Percentiles rank a stretch among this genome's conserved stretches.
Conservation (phyloP, 2,329 filamentous ascomycete genomes). For the Talaromyces sp. region DNA sequence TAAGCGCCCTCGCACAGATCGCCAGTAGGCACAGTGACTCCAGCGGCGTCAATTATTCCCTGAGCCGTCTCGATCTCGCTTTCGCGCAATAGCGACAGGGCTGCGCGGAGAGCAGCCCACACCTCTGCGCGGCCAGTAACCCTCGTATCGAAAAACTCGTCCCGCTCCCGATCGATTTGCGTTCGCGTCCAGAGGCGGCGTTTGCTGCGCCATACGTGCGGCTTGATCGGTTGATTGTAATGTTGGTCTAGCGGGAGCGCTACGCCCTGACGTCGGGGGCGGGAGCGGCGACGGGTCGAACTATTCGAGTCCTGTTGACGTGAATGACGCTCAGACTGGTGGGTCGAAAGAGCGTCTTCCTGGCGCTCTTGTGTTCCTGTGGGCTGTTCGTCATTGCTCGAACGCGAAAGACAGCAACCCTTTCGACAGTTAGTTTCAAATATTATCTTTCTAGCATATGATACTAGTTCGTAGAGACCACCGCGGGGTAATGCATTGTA, state of each 20-base stretch:
- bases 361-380: slow-evolving; percentile 25
- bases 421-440: slow-evolving; percentile 18
- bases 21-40: slow-evolving; percentile 70
- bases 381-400: slow-evolving; percentile 32
- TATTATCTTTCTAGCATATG: not conserved
- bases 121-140: slow-evolving; percentile 74
- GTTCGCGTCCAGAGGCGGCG: slow-evolving; percentile 66
- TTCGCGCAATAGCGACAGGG: slow-evolving; percentile 65
- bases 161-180: slow-evolving; percentile 66
- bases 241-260: slow-evolving; percentile 50
- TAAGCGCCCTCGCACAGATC: slow-evolving; percentile 69
- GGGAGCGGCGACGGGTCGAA: slow-evolving; percentile 16
- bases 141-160: slow-evolving; percentile 85
- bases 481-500: not conserved
- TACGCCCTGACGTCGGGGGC: slow-evolving; percentile 20
- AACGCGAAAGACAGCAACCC: slow-evolving; percentile 40
- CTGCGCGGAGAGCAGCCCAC: slow-evolving; percentile 71
- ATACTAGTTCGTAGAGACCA: not conserved
- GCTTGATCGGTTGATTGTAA: slow-evolving; percentile 66
- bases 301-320: slow-evolving; percentile 15
- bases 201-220: slow-evolving; percentile 63
- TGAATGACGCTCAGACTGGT: slow-evolving; percentile 18
- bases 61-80: slow-evolving; percentile 68
- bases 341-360: slow-evolving; percentile 21
- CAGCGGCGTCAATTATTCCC: slow-evolving; percentile 72